These are phyloP conservation scores for Eremothecium sinecaudum DNA, from an alignment of 1,139 yeast species.

Conservation along the genomic window DNA sequence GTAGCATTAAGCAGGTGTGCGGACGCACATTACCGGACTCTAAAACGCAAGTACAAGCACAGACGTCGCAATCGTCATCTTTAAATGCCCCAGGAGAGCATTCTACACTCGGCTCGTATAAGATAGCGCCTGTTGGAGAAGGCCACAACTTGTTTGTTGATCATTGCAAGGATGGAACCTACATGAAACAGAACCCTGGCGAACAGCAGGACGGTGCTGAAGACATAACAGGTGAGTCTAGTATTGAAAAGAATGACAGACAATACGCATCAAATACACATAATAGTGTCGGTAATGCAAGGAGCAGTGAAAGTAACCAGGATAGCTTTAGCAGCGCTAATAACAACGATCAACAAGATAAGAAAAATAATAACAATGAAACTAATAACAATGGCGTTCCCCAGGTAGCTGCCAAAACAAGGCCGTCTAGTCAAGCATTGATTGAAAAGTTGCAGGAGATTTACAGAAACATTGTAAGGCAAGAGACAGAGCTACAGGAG, in stretches of 20 bases:
- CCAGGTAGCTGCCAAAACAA: constrained; percentile 36
- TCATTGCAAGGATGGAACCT: not conserved
- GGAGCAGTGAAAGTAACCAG: constrained; percentile 12
- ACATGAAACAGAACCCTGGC: not conserved
- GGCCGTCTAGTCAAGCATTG: constrained; percentile 58
- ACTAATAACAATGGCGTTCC: constrained; percentile 19
- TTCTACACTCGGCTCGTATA: constrained; percentile 1
- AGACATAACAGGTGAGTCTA: not conserved
- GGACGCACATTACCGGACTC: constrained; percentile 2
- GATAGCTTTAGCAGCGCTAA: constrained; percentile 8
- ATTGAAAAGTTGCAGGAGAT: constrained; percentile 67
- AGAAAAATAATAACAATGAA: constrained; percentile 15
- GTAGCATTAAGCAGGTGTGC: constrained; percentile 8
- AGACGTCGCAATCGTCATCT: constrained; percentile 1
- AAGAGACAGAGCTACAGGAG: constrained; percentile 61
- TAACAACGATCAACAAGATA: constrained; percentile 9
- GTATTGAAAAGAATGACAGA: not conserved
- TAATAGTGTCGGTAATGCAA: constrained; percentile 8
- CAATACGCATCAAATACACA: constrained; percentile 1
- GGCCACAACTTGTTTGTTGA: constrained; percentile 1
- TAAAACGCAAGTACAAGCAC: not conserved
- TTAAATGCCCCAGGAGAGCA: not conserved
- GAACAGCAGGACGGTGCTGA: constrained; percentile 1
- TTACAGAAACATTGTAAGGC: constrained; percentile 56
- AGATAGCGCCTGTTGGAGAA: not conserved